These are phyloP conservation scores for Trypethelium eluteriae DNA, from an alignment of 495 filamentous ascomycete species.

Conservation along the genomic window DNA sequence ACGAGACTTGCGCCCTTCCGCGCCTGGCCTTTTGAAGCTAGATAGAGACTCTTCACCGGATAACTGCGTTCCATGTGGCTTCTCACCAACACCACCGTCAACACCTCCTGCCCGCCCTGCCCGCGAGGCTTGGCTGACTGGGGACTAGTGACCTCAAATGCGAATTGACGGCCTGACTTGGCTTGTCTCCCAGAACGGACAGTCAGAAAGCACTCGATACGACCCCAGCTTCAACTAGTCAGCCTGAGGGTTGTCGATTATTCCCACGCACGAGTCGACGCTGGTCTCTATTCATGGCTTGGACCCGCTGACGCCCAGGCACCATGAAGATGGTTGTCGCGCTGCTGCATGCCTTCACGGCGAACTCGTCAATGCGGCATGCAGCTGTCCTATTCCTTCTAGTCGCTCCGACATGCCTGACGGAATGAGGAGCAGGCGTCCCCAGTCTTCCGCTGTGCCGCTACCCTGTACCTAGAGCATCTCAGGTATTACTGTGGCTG, in stretches of 20 bases:
- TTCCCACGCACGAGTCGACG: background rate
- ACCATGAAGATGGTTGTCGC: background rate
- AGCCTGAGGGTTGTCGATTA: background rate
- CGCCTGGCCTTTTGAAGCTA: background rate
- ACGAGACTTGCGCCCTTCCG: background rate
- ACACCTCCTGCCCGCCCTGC: background rate
- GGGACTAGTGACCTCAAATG: too few relatives aligned
- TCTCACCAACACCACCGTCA: background rate
- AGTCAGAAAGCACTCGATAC: background rate
- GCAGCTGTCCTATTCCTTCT: background rate
- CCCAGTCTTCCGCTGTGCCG: background rate
- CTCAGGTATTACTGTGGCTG: background rate
- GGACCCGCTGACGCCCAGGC: background rate
- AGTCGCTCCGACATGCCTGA: background rate
- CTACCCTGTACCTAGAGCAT: background rate
- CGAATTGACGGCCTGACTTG: too few relatives aligned
- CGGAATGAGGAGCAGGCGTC: background rate
- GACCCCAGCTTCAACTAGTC: background rate
- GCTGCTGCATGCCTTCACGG: background rate
- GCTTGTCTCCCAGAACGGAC: background rate
- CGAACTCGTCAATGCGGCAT: background rate
- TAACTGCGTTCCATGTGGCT: background rate
- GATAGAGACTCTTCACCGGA: background rate
- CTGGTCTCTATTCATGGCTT: background rate
- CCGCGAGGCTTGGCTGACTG: background rate